These are phyloP conservation scores for Thalassiosira mediterranea DNA, from an alignment of 352 stramenopile species.

Conservation along the genomic window DNA sequence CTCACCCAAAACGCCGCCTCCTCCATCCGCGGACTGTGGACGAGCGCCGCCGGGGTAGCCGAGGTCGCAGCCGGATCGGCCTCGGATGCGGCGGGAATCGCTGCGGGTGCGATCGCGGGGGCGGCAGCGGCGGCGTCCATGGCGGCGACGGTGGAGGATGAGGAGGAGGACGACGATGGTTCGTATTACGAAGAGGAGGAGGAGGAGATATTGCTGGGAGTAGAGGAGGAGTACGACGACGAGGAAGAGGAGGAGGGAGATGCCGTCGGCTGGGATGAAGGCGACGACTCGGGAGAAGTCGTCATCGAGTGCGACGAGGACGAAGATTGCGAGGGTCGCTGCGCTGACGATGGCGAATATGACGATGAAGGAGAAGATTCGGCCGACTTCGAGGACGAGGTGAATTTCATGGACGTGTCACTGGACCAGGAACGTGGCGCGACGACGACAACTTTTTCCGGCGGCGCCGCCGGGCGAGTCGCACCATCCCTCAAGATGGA, in stretches of 20 bases:
- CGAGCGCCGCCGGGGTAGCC: not conserved
- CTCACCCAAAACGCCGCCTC: too few relatives aligned
- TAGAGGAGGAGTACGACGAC: slow-evolving; percentile 7
- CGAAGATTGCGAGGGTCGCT: not conserved
- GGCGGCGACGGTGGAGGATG: not conserved
- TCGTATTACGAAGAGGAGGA: slow-evolving; percentile 10
- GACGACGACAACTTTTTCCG: too few relatives aligned
- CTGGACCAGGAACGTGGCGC: not conserved
- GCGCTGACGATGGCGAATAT: too few relatives aligned
- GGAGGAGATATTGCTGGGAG: not conserved
- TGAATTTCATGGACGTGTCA: not conserved
- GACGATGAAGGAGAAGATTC: too few relatives aligned
- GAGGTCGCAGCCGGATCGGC: not conserved
- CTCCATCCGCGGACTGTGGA: too few relatives aligned
- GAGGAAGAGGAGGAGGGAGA: not conserved
- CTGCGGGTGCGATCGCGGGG: not conserved
- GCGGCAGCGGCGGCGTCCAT: not conserved
- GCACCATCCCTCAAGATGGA: too few relatives aligned
- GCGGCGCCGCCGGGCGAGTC: too few relatives aligned
- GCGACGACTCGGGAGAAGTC: too few relatives aligned
- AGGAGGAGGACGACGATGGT: slow-evolving; percentile 1
- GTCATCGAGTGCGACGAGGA: not conserved
- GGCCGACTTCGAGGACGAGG: too few relatives aligned
- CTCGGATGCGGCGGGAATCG: not conserved
- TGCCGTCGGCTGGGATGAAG: not conserved